These are phyloP conservation scores for Lentinula guzmanii DNA, from an alignment of 768 basidiomycete genomes.

Conservation along the genomic window DNA sequence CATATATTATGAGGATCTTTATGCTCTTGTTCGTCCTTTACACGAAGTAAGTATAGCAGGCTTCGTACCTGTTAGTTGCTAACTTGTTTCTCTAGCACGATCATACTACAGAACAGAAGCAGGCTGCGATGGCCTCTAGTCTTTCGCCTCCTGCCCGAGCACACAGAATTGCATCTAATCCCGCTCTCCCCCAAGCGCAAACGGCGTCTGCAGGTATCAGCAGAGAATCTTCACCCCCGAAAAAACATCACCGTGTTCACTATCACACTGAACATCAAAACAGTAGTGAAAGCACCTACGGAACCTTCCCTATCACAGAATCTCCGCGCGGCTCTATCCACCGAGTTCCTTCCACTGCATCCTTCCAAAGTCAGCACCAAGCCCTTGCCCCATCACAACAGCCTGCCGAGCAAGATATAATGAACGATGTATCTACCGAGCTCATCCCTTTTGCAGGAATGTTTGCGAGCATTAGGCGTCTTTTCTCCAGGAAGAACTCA, in stretches of 20 bases:
- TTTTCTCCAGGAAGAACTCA: conserved; percentile 1
- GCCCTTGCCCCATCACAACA: conserved; percentile 3
- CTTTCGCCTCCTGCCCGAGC: conserved; percentile 2
- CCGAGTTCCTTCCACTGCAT: conserved; percentile 3
- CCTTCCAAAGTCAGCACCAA: conserved; percentile 2
- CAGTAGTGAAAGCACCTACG: conserved; percentile 3
- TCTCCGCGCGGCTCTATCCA: neutral
- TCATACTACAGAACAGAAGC: conserved; percentile 6
- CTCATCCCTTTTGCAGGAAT: conserved; percentile 22
- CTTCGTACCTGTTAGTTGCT: neutral
- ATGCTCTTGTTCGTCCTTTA: conserved; percentile 27
- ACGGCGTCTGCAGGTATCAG: neutral
- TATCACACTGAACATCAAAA: neutral
- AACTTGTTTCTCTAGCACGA: conserved; percentile 2
- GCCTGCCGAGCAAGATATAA: conserved; percentile 6
- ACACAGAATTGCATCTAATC: conserved; percentile 8
- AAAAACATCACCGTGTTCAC: neutral
- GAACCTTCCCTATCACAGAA: conserved; percentile 5
- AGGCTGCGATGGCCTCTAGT: conserved; percentile 1
- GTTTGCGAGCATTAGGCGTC: conserved; percentile 6
- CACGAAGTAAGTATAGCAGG: conserved; percentile 17
- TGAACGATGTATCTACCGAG: conserved; percentile 16
- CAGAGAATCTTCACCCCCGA: neutral
- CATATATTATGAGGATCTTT: conserved; percentile 36
- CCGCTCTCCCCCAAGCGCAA: conserved; percentile 4